Base-by-base conservation (phyloP, 331 rosid species). In the Erythrophleum ivorense region DNA sequence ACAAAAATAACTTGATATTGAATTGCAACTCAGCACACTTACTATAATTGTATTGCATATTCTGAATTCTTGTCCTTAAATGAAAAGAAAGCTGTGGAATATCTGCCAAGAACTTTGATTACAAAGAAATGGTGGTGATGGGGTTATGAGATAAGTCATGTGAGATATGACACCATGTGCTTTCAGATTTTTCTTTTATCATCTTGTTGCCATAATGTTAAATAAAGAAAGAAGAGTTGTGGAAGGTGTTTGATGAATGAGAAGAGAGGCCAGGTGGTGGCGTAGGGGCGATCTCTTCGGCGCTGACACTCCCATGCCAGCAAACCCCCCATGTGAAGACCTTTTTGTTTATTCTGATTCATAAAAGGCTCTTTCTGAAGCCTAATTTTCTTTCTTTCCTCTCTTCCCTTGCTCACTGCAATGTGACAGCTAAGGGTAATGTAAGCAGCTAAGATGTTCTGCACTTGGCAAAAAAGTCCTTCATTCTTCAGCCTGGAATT, bases 321-420 rank as follows among this genome's bases (percentile, higher is more conserved):
- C 95, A 80, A 77, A 83, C 58, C 81, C 65, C 71, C 95, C 95
- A 89, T 89, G 95, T 92, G 97, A 76, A 70, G 76, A 2, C 34
- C 83, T 69, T 3, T 83, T 80, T 74, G 77, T 79, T 90, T 85
- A 80, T 83, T 80, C 34, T 53, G n/a, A 31, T 13, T 8, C 9
- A 48, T 16, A 50, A 60, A 14, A 1, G 13, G 9, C 19, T 63
- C 43, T 33, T 33, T 7, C 70, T 34, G 11, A 63, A 13, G 33
- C 70, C 46, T 63, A 14, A 6, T 62, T 31, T 29, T 33, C n/a
- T 14, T 0, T 33, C n/a, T 29, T 13, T 34, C 9, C 24, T 29
- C 24, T 11, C 11, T 2, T 6, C 43, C 33, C 45, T 36, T 14
- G 46, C 21, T 14, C 11, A 15, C 68, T 31, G 43, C n/a, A 62